These are phyloP conservation scores for Blumeria hordei DNA, from an alignment of 2,329 filamentous ascomycete genomes.

Conservation along the genomic window DNA sequence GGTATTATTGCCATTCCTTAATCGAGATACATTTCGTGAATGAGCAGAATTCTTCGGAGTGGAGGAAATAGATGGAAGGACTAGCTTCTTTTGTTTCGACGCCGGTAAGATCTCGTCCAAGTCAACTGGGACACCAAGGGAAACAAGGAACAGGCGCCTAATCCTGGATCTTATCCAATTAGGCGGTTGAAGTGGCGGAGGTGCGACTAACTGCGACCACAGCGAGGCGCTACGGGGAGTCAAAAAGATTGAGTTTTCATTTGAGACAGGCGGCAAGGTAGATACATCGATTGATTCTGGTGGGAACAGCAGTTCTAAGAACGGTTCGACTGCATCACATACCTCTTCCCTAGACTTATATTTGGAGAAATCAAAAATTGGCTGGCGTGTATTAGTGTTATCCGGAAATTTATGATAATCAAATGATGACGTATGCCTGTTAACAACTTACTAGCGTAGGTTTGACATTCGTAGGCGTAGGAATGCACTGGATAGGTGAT, in stretches of 20 bases:
- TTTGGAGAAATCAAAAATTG: constrained; percentile 42
- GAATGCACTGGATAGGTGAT: constrained; percentile 16
- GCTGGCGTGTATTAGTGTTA: constrained; percentile 20
- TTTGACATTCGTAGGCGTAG: constrained; percentile 15
- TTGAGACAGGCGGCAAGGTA: constrained; percentile 21
- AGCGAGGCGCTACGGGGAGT: constrained; percentile 72
- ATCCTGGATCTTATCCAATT: constrained; percentile 97
- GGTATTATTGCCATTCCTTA: constrained; percentile 20
- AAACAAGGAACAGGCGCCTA: constrained; percentile 81
- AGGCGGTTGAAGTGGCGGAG: constrained; percentile 78
- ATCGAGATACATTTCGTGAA: constrained; percentile 16
- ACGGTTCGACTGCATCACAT: constrained; percentile 34
- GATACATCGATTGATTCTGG: constrained; percentile 28
- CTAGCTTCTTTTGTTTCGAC: constrained; percentile 91
- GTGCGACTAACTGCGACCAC: constrained; percentile 90
- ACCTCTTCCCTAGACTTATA: constrained; percentile 35
- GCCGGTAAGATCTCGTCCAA: constrained; percentile 92
- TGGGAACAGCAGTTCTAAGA: constrained; percentile 42
- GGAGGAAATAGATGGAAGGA: constrained; percentile 55
- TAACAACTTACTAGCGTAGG: constrained; percentile 21
- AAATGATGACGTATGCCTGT: constrained; percentile 7
- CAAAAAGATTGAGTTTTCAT: constrained; percentile 41
- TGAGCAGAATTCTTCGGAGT: constrained; percentile 32
- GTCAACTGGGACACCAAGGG: constrained; percentile 84
- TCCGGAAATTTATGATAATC: constrained; percentile 4